Base-by-base conservation (phyloP, 805 yeast genomes). In the Pichia kluyveri region DNA sequence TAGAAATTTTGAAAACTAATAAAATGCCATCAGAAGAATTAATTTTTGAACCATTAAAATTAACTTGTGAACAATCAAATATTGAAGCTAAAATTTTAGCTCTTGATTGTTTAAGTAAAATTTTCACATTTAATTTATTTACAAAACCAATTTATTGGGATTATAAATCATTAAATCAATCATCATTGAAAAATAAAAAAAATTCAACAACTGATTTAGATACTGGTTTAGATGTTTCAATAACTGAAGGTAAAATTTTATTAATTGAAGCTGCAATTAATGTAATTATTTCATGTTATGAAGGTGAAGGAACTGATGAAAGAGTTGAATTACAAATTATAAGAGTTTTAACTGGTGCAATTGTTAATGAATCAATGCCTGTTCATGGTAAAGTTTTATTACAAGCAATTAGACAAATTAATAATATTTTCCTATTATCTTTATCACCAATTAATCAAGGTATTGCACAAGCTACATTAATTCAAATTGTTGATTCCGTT, bases 391-490 rank as follows among this genome's bases (percentile, higher is more conserved):
- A 89, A 9, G 79, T 90, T 1, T 70, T 93, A 45, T 70, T 93
- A 52, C 87, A 86, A 60, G 97, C 98, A 0, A 83, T 95, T 37
- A 79, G 98, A 64, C 96, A 87, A 59, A 87, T 91, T 28, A 93
- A 93, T 69, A 90, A 89, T 62, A 86, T 95, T 28, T 95, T 91
- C 60, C 83, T 93, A 40, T 75, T 87, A 48, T 88, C 97, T 0
- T 71, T 85, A 51, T 80, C 84, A 18, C 80, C 91, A 4, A 71
- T 85, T 27, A 91, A 89, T 61, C 99, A 93, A 67, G 86, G 89
- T 1, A 82, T 90, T 51, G 98, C 99, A 0, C 98, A 95, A 69
- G 98, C 96, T 1, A 84, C 93, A 8, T 72, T 93, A 54, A 86
- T 95, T 3, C 99, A 93, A 67, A 84, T 91, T 58, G 87, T 93